A percentile compares a stretch with the other conserved stretches of the same genome.
These are phyloP conservation scores for Otatea glauca DNA, from an alignment of 176 grass and related monocot species.

Conservation along the genomic window DNA sequence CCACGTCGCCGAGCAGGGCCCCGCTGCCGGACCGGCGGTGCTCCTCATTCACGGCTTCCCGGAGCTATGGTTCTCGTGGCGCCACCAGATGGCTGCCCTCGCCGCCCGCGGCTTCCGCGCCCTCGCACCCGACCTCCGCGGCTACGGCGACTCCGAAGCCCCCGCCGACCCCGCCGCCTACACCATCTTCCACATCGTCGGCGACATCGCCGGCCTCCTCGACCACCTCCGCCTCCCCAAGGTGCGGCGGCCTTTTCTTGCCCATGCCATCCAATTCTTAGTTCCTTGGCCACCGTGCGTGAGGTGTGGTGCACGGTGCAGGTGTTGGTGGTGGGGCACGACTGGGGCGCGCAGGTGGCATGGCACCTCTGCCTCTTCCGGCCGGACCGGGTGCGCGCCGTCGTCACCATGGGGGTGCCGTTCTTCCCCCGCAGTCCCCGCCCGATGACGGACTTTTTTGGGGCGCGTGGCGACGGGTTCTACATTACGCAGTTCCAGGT, in stretches of 20 bases:
- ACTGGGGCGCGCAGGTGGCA: slow-evolving; percentile 56
- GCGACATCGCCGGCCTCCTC: slow-evolving; percentile 42
- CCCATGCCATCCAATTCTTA: neutral
- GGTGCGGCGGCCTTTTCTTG: slow-evolving; percentile 1
- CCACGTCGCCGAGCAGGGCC: slow-evolving; percentile 62
- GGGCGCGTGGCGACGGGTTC: slow-evolving; percentile 51
- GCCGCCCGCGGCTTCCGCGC: slow-evolving; percentile 65
- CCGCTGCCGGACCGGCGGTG: slow-evolving; percentile 37
- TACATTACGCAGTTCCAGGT: slow-evolving; percentile 72
- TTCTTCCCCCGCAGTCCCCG: slow-evolving; percentile 41
- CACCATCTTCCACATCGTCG: slow-evolving; percentile 41
- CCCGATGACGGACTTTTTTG: slow-evolving; percentile 7
- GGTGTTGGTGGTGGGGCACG: slow-evolving; percentile 73
- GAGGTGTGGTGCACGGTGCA: neutral
- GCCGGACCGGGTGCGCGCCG: slow-evolving; percentile 59
- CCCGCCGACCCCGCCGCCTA: slow-evolving; percentile 46
- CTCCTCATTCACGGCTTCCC: slow-evolving; percentile 78
- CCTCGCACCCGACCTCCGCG: slow-evolving; percentile 62
- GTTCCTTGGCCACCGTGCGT: neutral
- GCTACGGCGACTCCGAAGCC: slow-evolving; percentile 53
- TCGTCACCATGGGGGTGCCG: slow-evolving; percentile 48
- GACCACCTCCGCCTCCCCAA: slow-evolving; percentile 52
- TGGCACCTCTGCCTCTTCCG: slow-evolving; percentile 72
- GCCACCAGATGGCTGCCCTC: slow-evolving; percentile 61
- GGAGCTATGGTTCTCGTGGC: slow-evolving; percentile 74